Base-by-base conservation (phyloP, 129 eudicot species). In the Apium graveolens region DNA sequence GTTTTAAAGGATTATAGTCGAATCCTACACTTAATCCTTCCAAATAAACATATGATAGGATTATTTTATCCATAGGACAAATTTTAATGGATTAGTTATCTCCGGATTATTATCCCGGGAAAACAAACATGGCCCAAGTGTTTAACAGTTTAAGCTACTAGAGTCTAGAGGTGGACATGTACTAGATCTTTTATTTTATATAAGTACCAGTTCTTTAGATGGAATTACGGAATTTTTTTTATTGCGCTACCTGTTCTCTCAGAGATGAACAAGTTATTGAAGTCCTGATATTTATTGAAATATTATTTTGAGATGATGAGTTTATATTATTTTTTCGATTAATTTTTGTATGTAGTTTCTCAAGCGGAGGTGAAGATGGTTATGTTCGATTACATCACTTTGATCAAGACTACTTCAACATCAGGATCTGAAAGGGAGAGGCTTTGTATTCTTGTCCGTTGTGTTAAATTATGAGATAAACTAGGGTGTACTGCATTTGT, bases 341-440 rank as follows among this genome's bases (percentile, higher is more conserved):
- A 8, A 57, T 57, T 9, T 65, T 57, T 57, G 31, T 57, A 29
- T 65, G 12, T 65, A 65, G 71, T 65, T 65, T 65, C 39, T 65
- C 71, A 65, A 65, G 71, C 26, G 71, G 71, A 65, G 71, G 71
- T 65, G 71, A 66, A 66, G 72, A 66, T 66, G 72, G 72, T 12
- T 66, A 66, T 66, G 72, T 66, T n/a, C 20, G 72, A 31, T 66
- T 66, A 31, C 72, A 66, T 31, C 72, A 66, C 72, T 66, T 66
- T 66, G 72, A 66, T 66, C 72, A 66, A 66, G 72, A 66, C 37
- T 66, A 66, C 72, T 66, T 66, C 72, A 66, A 32, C 39, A 66
- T 66, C 72, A 66, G 72, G 72, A 66, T 66, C 34, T 66, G 72
- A 60, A 11, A 14, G 21, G 7, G 20, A 13, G 24, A 31, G 32